Base-by-base conservation (phyloP, 805 yeast species). In the Yamadazyma kitorensis region DNA sequence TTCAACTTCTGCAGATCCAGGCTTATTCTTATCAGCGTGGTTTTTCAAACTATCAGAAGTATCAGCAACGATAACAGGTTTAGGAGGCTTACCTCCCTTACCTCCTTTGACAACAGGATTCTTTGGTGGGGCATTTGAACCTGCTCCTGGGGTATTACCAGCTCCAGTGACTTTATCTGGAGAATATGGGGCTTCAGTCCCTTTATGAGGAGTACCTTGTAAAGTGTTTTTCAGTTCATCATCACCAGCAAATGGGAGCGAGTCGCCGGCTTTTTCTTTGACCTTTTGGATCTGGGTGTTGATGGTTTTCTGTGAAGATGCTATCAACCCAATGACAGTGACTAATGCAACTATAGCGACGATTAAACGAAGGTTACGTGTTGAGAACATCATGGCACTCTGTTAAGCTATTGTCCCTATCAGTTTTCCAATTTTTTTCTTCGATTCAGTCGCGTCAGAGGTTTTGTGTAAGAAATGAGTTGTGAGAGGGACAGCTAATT, bases 291-390 rank as follows among this genome's bases (percentile, higher is more conserved):
- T 37, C 4, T 65, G 51, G 27, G 49, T 42, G 8, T 57, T 50
- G 30, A 68, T 54, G 19, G 64, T 51, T 32, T 55, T 47, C 28
- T 71, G 67, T 2, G 79, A 64, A 3, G 73, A 54, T 33, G 70
- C 66, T 33, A 80, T 60, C 45, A 78, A 66, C 24, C 72, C 57
- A 15, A 78, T 61, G 34, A 80, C 54, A 47, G 70, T 64, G 31
- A 80, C 55, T 19, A 78, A 55, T 16, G 74, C 73, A 27, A 77
- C 45, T 2, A 79, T 72, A 9, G 74, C 74, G 9, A 76, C 52
- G 11, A 74, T 44, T 40, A 74, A 68, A 40, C 84, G 76, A 46
- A 72, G 59, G 54, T 74, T 75, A 50, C 77, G 64, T 38, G 66
- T 58, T 45, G 68, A 53, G 46, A 65, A 41, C 66, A 64, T 57